phyloP scores from a whole-genome alignment of 2,329 filamentous ascomycete genomes.

The Phaeosphaeriaceae sp. region DNA sequence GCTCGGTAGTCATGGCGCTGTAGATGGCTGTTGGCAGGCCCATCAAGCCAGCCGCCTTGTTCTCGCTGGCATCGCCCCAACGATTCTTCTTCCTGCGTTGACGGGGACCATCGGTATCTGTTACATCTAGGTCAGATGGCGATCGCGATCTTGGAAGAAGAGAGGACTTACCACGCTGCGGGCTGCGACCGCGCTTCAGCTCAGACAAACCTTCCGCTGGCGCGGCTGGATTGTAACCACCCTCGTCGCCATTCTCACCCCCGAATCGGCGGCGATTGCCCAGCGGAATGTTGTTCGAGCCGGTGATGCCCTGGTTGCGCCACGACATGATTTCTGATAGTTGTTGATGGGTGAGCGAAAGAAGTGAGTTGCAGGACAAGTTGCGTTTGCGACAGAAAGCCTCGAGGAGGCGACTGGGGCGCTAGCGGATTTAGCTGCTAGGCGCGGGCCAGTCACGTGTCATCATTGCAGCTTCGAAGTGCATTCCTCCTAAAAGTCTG shows the following conservation, averaged over 20 bases:
- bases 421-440: constrained; percentile 1
- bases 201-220: constrained; percentile 56
- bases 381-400: constrained; percentile 7
- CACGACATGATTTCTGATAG: constrained; percentile 63
- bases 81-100: constrained; percentile 98
- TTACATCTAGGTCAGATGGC: constrained; percentile 20
- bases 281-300: constrained; percentile 96
- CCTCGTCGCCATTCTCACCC: constrained; percentile 60
- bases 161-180: constrained; percentile 72
- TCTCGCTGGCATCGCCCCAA: constrained; percentile 96
- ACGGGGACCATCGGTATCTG: constrained; percentile 73
- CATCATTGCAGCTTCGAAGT: background rate
- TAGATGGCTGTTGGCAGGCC: constrained; percentile 95
- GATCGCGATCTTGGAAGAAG: background rate
- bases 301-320: constrained; percentile 83
- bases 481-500: background rate
- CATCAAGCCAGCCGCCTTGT: constrained; percentile 98
- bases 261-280: constrained; percentile 83
- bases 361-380: constrained; percentile 13
- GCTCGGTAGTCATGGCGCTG: constrained; percentile 97
- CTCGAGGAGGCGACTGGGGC: constrained; percentile 1
- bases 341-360: constrained; percentile 18
- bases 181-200: constrained; percentile 90
- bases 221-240: constrained; percentile 54
- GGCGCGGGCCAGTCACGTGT: background rate